These are phyloP conservation scores for Diplodia corticola DNA, from an alignment of 2,329 filamentous ascomycete genomes.

Conservation along the genomic window DNA sequence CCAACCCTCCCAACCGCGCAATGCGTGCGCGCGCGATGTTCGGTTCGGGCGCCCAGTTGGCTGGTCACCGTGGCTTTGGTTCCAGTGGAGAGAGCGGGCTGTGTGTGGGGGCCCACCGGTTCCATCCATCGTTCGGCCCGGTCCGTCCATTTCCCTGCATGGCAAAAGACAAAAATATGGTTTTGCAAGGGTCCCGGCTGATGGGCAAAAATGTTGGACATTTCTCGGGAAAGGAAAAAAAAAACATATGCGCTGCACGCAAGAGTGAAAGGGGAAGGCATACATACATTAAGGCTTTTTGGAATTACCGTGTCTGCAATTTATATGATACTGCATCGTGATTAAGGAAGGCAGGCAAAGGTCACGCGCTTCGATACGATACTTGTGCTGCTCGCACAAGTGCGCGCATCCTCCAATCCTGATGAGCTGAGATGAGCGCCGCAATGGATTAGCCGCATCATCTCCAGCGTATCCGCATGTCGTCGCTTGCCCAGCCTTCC, in stretches of 20 bases:
- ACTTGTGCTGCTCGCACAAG: background rate
- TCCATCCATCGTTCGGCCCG: background rate
- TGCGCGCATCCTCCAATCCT: background rate
- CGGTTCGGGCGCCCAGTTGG: background rate
- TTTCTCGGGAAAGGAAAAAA: background rate
- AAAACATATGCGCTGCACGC: too few species aligned
- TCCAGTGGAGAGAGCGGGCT: background rate
- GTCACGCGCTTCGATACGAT: background rate
- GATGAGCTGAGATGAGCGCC: background rate
- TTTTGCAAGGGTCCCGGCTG: background rate
- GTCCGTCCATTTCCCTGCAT: background rate
- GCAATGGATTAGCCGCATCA: background rate
- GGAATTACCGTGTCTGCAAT: background rate
- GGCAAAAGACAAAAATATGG: background rate
- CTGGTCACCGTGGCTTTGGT: background rate
- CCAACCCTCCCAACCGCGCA: background rate
- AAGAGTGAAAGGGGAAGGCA: background rate
- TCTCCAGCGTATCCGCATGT: background rate
- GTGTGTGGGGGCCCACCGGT: background rate
- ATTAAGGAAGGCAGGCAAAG: background rate
- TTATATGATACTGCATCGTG: background rate
- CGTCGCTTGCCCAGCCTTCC: background rate
- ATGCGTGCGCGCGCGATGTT: too few species aligned
- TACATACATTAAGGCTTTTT: background rate
- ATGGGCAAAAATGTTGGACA: background rate